Base-by-base conservation (phyloP, 2,329 filamentous ascomycete species). In the Xylariaceae sp. region DNA sequence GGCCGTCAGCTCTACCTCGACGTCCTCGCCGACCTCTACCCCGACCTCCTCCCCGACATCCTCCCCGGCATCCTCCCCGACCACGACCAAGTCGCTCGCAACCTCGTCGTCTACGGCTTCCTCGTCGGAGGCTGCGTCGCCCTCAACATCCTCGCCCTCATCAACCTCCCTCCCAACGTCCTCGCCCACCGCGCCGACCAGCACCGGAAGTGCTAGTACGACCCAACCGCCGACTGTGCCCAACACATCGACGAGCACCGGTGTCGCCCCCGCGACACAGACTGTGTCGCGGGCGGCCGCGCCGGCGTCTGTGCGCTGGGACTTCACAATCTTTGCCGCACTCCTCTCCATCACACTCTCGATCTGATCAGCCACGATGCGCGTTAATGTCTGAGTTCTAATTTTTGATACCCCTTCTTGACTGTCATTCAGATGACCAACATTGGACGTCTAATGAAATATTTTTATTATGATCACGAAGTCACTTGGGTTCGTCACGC, bases 291-390 rank as follows among this genome's bases (percentile, higher is more conserved):
- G 43, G 7, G 46, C 33, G 9, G 47, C 43, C n/a, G 51, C 44
- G 5, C 17, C 37, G 7, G 35, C 33, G 3, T 6, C 34, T 11
- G 6, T 42, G 17, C 44, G 29, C 10, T 32, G 39, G 15, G 33
- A 33, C 13, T 23, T 49, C 5, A 29, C 53, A 11, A 39, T 49
- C 21, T n/a, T n/a, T n/a, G n/a, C n/a, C n/a, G 44, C 44, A 6
- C 40, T 55, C 27, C 27, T 53, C 28, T 45, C 49, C 18, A 14
- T 52, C 15, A 18, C 50, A 18, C 45, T 54, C 36, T 37, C 51
- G 28, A 36, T 55, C 31, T 53, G 45, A 50, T 38, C 21, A 26
- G 12, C n/a, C n/a, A n/a, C 18, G 22, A 33, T 14, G 14, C 19
- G n/a, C 22, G 3, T 22, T 27, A 33, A 33, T 35, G 28, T 26